phyloP scores from a whole-genome alignment of 257 asterid genomes.

The Solanum habrochaites region DNA sequence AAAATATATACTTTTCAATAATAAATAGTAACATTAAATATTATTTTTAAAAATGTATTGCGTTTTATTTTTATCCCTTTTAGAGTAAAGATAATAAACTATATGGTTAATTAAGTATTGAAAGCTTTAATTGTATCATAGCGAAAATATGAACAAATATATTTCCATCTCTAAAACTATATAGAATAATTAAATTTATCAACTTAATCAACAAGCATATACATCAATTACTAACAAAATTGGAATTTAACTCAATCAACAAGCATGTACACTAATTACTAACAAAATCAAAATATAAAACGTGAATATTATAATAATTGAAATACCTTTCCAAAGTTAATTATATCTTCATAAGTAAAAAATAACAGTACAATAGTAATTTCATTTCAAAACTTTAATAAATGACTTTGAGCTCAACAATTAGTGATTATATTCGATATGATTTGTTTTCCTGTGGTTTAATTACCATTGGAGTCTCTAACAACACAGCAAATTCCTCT shows the following conservation, averaged over 20 bases:
- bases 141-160: neutral
- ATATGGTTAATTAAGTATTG: neutral
- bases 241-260: neutral
- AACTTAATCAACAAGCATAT: neutral
- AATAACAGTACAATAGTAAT: neutral
- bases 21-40: neutral
- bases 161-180: neutral
- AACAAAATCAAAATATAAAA: too few relatives aligned
- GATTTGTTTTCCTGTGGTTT: too few relatives aligned
- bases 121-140: too few relatives aligned
- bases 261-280: neutral
- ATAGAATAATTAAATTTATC: neutral
- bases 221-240: neutral
- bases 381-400: neutral
- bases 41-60: too few relatives aligned
- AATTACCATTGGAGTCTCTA: too few relatives aligned
- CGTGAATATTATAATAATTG: neutral
- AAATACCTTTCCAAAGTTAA: neutral
- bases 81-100: neutral
- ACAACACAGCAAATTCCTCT: too few relatives aligned
- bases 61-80: too few relatives aligned
- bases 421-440: too few relatives aligned
- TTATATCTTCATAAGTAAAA: neutral
- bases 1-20: too few relatives aligned
- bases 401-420: neutral